phyloP scores from a whole-genome alignment of 352 stramenopile genomes.

The Phytopythium vexans region DNA sequence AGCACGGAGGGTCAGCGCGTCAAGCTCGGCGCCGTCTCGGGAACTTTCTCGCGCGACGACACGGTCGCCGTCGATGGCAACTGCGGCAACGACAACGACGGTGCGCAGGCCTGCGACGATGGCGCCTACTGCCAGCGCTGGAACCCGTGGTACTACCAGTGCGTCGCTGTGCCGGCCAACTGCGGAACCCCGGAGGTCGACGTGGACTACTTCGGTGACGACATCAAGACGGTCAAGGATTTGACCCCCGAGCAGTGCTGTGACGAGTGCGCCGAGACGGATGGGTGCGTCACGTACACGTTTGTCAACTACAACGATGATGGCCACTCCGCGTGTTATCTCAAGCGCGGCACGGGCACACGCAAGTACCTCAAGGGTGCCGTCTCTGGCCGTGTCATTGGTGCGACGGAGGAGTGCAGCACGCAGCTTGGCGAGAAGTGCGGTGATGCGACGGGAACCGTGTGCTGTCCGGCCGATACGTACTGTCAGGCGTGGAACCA shows the following conservation, averaged over 20 bases:
- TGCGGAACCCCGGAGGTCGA: conserved; percentile 34
- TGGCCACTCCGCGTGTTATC: too few relatives aligned
- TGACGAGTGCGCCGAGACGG: conserved; percentile 11
- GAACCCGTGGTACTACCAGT: conserved; percentile 39
- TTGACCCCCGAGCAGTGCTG: conserved; percentile 11
- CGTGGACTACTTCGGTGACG: conserved; percentile 41
- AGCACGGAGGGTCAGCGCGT: conserved; percentile 7
- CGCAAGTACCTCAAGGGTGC: too few relatives aligned
- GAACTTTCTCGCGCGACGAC: too few relatives aligned
- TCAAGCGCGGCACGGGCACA: too few relatives aligned
- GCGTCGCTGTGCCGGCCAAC: conserved; percentile 22
- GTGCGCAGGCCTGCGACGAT: conserved; percentile 6
- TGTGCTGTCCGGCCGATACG: conserved; percentile 33
- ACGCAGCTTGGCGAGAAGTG: too few relatives aligned
- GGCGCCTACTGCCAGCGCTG: conserved; percentile 14
- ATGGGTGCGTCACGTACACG: conserved; percentile 20
- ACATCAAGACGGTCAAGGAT: conserved; percentile 27
- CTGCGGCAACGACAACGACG: conserved; percentile 7
- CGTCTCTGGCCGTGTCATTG: too few relatives aligned
- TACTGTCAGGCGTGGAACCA: too few relatives aligned
- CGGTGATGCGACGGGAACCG: conserved; percentile 12
- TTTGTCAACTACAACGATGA: conserved; percentile 27
- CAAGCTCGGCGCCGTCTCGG: conserved; percentile 19
- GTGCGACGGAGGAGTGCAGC: too few relatives aligned
- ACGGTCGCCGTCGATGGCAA: too few relatives aligned